Evolutionary conservation across 768 basidiomycete species (phyloP).

Genomic region (Amanita phalloides): DNA sequence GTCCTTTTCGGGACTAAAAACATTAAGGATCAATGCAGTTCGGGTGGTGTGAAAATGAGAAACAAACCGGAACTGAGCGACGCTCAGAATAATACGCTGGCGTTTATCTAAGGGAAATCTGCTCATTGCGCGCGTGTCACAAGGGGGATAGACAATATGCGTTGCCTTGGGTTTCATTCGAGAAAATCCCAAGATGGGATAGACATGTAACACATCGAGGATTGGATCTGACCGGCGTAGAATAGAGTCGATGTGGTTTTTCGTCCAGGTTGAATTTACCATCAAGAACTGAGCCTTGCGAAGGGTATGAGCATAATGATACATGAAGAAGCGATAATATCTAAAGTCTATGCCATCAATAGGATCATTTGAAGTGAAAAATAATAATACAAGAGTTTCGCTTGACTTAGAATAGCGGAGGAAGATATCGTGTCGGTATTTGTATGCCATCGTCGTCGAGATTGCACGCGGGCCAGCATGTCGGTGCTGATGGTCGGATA

Average conservation of each 20-base stretch:
- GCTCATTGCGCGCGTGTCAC: slow-evolving; percentile 70
- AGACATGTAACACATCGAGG: slow-evolving; percentile 34
- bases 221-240: slow-evolving; percentile 43
- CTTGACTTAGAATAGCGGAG: slow-evolving; percentile 39
- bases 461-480: slow-evolving; percentile 77
- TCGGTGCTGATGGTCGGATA: slow-evolving; percentile 94
- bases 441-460: slow-evolving; percentile 48
- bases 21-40: not conserved
- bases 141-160: slow-evolving; percentile 80
- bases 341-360: slow-evolving; percentile 23
- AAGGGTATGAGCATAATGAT: slow-evolving; percentile 69
- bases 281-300: slow-evolving; percentile 67
- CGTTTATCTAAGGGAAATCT: slow-evolving; percentile 42
- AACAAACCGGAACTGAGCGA: slow-evolving; percentile 86
- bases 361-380: slow-evolving; percentile 1
- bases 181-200: slow-evolving; percentile 30
- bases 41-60: not conserved
- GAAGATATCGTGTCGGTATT: slow-evolving; percentile 48
- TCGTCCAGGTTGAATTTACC: slow-evolving; percentile 97
- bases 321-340: slow-evolving; percentile 86
- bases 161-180: slow-evolving; percentile 18
- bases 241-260: slow-evolving; percentile 70
- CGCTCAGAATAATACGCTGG: slow-evolving; percentile 63
- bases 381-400: slow-evolving; percentile 48
- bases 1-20: slow-evolving; percentile 83